A percentile compares a stretch with the other conserved stretches of the same genome.
phyloP scores from a whole-genome alignment of 2,329 filamentous ascomycete species.

The Ophiostoma himal-ulmi region DNA sequence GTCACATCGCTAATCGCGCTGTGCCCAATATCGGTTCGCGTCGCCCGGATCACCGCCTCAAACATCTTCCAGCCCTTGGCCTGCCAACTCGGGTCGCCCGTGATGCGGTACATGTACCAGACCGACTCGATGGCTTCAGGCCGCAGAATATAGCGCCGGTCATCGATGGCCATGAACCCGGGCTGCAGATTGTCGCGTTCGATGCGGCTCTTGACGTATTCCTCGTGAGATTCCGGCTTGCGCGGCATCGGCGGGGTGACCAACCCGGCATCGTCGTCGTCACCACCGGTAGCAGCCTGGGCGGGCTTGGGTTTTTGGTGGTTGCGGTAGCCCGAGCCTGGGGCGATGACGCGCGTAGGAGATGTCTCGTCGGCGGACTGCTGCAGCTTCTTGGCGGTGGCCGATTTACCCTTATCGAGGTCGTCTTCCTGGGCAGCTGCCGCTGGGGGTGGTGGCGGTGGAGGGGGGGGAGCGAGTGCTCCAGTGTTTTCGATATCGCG shows the following conservation, averaged over 20 bases:
- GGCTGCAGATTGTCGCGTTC: slow-evolving; percentile 41
- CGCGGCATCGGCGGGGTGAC: slow-evolving; percentile 33
- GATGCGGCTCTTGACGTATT: slow-evolving; percentile 47
- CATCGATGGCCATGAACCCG: slow-evolving; percentile 45
- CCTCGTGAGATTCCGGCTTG: slow-evolving; percentile 47
- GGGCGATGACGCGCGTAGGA: not conserved
- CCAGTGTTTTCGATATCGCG: not conserved
- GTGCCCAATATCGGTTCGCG: slow-evolving; percentile 60
- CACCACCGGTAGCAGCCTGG: not conserved
- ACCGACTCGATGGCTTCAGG: slow-evolving; percentile 85
- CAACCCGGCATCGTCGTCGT: slow-evolving; percentile 22
- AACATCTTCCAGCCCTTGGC: slow-evolving; percentile 89
- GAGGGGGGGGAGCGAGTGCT: not conserved
- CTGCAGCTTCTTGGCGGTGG: not conserved
- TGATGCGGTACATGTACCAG: slow-evolving; percentile 87
- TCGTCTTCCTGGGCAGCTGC: not conserved
- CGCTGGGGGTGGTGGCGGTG: not conserved
- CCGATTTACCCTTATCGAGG: not conserved
- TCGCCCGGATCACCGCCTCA: slow-evolving; percentile 59
- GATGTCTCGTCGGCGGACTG: not conserved
- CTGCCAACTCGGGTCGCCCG: slow-evolving; percentile 66
- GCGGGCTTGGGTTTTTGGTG: not conserved
- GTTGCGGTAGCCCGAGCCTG: not conserved
- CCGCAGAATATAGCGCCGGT: slow-evolving; percentile 56
- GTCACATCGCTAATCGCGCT: slow-evolving; percentile 64